A percentile compares a stretch with the other conserved stretches of the same genome.
Conservation (phyloP, 176 grass and related monocot genomes). For the Chloris gayana region DNA sequence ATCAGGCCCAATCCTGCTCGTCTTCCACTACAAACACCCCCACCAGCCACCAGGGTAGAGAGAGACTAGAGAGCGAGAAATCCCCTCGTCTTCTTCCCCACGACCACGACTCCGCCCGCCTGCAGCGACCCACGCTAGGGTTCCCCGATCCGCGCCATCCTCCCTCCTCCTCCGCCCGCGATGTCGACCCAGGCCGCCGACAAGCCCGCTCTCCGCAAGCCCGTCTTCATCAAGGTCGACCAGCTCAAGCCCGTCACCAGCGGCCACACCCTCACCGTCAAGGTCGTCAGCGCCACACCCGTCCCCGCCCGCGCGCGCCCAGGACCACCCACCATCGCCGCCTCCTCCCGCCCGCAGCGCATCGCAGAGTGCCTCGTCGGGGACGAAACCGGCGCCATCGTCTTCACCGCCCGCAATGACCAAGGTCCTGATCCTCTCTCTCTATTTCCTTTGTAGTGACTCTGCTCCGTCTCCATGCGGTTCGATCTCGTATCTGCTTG, state of each 20-base stretch:
- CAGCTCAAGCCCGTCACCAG: constrained; percentile 78
- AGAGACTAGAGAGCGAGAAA: too few relatives aligned
- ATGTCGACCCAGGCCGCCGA: constrained; percentile 55
- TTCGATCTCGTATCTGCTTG: too few relatives aligned
- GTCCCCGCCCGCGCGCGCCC: constrained; percentile 48
- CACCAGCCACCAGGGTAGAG: too few relatives aligned
- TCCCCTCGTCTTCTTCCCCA: too few relatives aligned
- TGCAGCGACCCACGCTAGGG: too few relatives aligned
- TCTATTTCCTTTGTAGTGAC: too few relatives aligned
- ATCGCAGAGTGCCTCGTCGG: constrained; percentile 90
- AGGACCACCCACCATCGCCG: constrained; percentile 3
- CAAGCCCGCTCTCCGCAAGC: constrained; percentile 76
- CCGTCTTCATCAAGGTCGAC: constrained; percentile 87
- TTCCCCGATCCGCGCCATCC: constrained; percentile 22
- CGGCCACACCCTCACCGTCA: constrained; percentile 63
- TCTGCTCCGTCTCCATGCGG: too few relatives aligned
- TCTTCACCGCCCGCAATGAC: constrained; percentile 91
- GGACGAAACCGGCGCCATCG: constrained; percentile 77
- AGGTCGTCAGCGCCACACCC: constrained; percentile 48
- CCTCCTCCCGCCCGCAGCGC: constrained; percentile 59
- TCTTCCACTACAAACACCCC: too few relatives aligned
- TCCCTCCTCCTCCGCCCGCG: background rate
- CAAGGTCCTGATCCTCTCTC: constrained; percentile 58
- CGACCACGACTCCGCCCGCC: too few relatives aligned
- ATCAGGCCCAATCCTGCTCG: too few relatives aligned